Base-by-base conservation (phyloP, 2,329 filamentous ascomycete genomes). In the Pleurostoma richardsiae region DNA sequence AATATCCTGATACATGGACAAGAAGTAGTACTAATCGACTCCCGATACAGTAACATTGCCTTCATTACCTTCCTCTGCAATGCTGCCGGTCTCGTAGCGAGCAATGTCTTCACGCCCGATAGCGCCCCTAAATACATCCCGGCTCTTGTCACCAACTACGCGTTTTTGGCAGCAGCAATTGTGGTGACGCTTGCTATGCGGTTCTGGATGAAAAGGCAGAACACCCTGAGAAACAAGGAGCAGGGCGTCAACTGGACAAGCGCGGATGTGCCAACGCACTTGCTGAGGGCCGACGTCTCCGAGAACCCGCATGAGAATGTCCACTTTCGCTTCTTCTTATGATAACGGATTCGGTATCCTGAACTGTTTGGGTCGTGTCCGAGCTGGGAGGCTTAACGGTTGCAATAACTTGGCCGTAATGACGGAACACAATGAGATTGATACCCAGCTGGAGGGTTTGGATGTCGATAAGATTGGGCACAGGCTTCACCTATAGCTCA, bases 161-260 rank as follows among this genome's bases (percentile, higher is more conserved):
- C 26, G 5, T 30, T 45, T 8, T 36, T 33, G n/a, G 43, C 4
- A 5, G 19, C 40, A 5, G 43, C 38, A 28, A 28, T 45, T 28
- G 38, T 45, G 4, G 30, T 45, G 27, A 39, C 40, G 4, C 7
- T 44, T 29, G 42, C 33, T 26, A 19, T 44, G 42, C 42, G 42
- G 8, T 29, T 29, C 4, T 44, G 40, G 27, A 44, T 44, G 42
- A 6, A 31, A 6, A 6, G 29, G 10, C 33, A 39, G 27, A 44
- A 44, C 10, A 31, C 33, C 26, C 42, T 31, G 11, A 31, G 42
- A 4, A 44, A 44, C 31, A 44, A 39, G 31, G 5, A 6, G 10
- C 42, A 44, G 31, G 30, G 30, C 19, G 42, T 44, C 4, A 29
- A 44, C 31, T 44, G 42, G 42, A 31, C 39, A 31, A 39, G 33